phyloP scores from a whole-genome alignment of 192 early-diverging fungal genomes.

The Martensiomyces pterosporus region DNA sequence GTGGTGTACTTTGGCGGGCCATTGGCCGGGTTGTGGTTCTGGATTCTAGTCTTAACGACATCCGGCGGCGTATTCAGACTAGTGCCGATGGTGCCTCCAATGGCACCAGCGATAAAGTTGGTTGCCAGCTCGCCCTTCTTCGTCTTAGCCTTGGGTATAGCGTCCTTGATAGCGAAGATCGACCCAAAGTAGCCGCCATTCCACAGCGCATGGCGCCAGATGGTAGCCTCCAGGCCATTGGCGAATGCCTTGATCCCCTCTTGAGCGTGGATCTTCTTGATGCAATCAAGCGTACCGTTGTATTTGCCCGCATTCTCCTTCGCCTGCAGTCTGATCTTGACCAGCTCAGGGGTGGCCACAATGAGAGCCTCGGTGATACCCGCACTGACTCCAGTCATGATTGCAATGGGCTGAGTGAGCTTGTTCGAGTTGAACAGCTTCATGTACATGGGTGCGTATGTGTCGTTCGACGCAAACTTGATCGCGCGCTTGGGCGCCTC shows the following conservation, averaged over 20 bases:
- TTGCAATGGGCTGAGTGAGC: conserved; percentile 71
- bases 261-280: conserved; percentile 71
- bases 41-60: conserved; percentile 95
- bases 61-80: conserved; percentile 93
- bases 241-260: conserved; percentile 84
- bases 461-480: conserved; percentile 95
- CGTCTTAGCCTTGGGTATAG: conserved; percentile 78
- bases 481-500: conserved; percentile 98
- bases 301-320: conserved; percentile 84
- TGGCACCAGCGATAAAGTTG: conserved; percentile 88
- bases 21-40: conserved; percentile 70
- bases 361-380: conserved; percentile 89
- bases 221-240: conserved; percentile 89
- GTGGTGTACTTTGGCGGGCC: conserved; percentile 83
- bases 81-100: conserved; percentile 92
- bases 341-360: conserved; percentile 87
- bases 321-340: conserved; percentile 96
- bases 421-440: conserved; percentile 67
- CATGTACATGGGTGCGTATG: conserved; percentile 67
- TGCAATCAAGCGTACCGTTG: conserved; percentile 71
- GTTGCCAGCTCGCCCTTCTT: conserved; percentile 70
- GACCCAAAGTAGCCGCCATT: conserved; percentile 96
- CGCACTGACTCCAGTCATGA: conserved; percentile 85
- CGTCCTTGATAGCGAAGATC: conserved; percentile 63
- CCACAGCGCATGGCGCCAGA: conserved; percentile 93